These are phyloP conservation scores for Pichia californica DNA, from an alignment of 805 yeast species.

Conservation along the genomic window DNA sequence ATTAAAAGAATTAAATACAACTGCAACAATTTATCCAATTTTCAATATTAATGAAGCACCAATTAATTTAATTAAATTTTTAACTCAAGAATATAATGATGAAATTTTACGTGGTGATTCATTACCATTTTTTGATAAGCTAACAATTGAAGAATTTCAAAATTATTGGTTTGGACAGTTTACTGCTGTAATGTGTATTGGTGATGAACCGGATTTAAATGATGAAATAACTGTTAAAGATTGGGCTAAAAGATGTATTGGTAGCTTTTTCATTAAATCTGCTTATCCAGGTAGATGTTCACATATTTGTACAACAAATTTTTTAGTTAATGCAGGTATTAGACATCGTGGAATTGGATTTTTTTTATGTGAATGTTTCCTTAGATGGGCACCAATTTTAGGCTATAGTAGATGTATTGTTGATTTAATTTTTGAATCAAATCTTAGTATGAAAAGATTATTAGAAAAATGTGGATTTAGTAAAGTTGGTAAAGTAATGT, in stretches of 20 bases:
- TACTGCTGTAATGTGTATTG: conserved; percentile 74
- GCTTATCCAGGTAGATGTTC: conserved; percentile 90
- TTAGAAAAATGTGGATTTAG: conserved; percentile 73
- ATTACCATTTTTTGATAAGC: conserved; percentile 75
- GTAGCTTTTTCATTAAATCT: conserved; percentile 78
- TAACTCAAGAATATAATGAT: conserved; percentile 89
- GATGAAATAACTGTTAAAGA: conserved; percentile 41
- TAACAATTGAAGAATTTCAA: conserved; percentile 70
- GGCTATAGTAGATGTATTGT: conserved; percentile 83
- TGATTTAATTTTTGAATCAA: conserved; percentile 83
- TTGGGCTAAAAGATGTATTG: conserved; percentile 92
- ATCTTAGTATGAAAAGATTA: conserved; percentile 72
- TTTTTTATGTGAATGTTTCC: conserved; percentile 72
- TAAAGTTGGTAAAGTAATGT: conserved; percentile 70
- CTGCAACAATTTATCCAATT: conserved; percentile 89
- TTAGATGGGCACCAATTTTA: conserved; percentile 86
- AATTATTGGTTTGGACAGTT: conserved; percentile 84
- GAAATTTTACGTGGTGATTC: conserved; percentile 88
- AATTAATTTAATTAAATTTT: conserved; percentile 65
- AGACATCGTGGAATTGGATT: conserved; percentile 89
- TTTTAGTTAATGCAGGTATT: conserved; percentile 87
- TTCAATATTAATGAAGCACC: conserved; percentile 64
- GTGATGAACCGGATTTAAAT: conserved; percentile 50
- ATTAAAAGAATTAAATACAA: conserved; percentile 81
- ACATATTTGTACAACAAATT: conserved; percentile 86